phyloP scores from a whole-genome alignment of 2,329 filamentous ascomycete species.

The Ophiostoma perfectum region DNA sequence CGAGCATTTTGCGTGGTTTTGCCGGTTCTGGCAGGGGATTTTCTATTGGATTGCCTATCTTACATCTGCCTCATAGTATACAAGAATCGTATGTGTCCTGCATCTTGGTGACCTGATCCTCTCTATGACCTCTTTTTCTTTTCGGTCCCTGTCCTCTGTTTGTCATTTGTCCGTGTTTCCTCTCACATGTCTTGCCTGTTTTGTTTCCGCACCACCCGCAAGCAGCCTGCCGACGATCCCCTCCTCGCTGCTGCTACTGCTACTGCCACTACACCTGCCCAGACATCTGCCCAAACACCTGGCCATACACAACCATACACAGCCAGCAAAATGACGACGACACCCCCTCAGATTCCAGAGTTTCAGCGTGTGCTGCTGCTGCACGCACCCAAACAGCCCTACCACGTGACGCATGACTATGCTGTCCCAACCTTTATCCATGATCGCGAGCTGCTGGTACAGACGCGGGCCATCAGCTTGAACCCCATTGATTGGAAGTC shows the following conservation, averaged over 20 bases:
- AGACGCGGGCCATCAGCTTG: constrained; percentile 59
- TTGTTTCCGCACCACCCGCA: constrained; percentile 7
- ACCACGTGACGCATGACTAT: constrained; percentile 31
- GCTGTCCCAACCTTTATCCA: constrained; percentile 29
- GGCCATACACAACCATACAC: constrained; percentile 6
- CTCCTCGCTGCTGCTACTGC: not conserved
- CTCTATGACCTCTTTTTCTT: constrained; percentile 47
- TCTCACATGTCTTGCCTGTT: constrained; percentile 12
- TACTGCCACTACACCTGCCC: not conserved
- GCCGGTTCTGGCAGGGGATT: not conserved
- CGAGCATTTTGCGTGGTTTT: not conserved
- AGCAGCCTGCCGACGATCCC: constrained; percentile 5
- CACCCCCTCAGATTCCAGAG: constrained; percentile 24
- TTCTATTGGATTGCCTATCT: not conserved
- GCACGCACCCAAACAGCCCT: constrained; percentile 31
- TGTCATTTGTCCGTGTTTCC: not conserved
- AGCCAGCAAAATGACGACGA: constrained; percentile 13
- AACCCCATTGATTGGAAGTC: constrained; percentile 76
- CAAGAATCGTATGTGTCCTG: constrained; percentile 16
- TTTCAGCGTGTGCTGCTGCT: constrained; percentile 33
- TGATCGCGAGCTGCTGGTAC: constrained; percentile 54
- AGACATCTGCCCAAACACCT: not conserved
- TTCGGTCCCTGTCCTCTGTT: not conserved
- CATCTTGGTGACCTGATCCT: constrained; percentile 10
- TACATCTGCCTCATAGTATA: constrained; percentile 7